A percentile compares a stretch with the other conserved stretches of the same genome.
phyloP scores from a whole-genome alignment of 768 basidiomycete genomes.

The Exsudoporus frostii region DNA sequence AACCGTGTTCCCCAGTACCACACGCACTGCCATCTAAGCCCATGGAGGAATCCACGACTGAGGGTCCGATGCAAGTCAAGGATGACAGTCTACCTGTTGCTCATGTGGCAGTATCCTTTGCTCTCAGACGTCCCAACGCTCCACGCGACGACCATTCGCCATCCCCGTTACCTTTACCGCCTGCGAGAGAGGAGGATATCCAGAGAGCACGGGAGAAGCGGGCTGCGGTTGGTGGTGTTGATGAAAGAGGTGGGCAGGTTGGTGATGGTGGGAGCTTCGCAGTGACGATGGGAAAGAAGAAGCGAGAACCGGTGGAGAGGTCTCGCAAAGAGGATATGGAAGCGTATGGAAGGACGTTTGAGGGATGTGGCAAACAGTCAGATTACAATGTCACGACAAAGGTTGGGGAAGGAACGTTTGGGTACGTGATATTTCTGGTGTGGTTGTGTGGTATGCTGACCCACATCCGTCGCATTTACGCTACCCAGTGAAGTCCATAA shows the following conservation, averaged over 20 bases:
- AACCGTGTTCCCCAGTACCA: constrained; percentile 24
- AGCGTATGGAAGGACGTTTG: constrained; percentile 65
- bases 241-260: constrained; percentile 2
- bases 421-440: constrained; percentile 49
- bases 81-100: constrained; percentile 33
- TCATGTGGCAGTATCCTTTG: constrained; percentile 41
- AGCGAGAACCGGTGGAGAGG: constrained; percentile 46
- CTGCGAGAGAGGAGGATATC: constrained; percentile 29
- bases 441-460: constrained; percentile 6
- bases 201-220: constrained; percentile 27
- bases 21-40: constrained; percentile 37
- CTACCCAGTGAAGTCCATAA: constrained; percentile 82
- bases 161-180: constrained; percentile 33
- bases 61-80: constrained; percentile 15
- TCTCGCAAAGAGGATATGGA: constrained; percentile 61
- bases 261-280: not conserved
- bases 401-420: constrained; percentile 96
- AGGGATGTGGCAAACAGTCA: constrained; percentile 64
- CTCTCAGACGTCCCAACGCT: constrained; percentile 44
- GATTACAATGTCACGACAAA: constrained; percentile 85
- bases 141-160: constrained; percentile 48
- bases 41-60: constrained; percentile 24
- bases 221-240: constrained; percentile 6
- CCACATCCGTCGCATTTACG: not conserved
- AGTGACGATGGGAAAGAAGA: constrained; percentile 23